phyloP scores from a whole-genome alignment of 176 grass and related monocot genomes.

The Oryza punctata region DNA sequence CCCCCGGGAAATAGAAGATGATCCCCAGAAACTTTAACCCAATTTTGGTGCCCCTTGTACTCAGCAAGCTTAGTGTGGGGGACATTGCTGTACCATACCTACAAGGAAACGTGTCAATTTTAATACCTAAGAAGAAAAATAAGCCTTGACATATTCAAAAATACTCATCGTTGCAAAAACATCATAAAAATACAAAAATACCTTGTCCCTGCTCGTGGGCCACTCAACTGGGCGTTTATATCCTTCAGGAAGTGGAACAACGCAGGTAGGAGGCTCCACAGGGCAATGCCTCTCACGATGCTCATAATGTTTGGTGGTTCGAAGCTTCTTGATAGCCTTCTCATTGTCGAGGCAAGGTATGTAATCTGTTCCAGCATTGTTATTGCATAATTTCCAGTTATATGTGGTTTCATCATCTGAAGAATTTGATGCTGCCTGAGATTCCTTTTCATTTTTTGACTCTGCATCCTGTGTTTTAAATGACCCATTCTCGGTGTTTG shows the following conservation, averaged over 20 bases:
- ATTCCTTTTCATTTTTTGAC: constrained; percentile 84
- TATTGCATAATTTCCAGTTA: constrained; percentile 91
- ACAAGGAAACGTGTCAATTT: constrained; percentile 16
- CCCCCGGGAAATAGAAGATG: constrained; percentile 91
- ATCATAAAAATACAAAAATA: constrained; percentile 45
- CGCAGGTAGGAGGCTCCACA: constrained; percentile 76
- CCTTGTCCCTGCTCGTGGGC: constrained; percentile 91
- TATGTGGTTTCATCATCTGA: constrained; percentile 44
- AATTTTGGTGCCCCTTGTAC: constrained; percentile 96
- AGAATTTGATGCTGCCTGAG: constrained; percentile 51
- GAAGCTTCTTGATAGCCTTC: constrained; percentile 89
- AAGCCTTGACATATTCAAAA: not conserved
- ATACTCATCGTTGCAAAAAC: constrained; percentile 12
- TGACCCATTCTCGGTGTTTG: constrained; percentile 66
- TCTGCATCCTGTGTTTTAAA: constrained; percentile 82
- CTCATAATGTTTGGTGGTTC: constrained; percentile 85
- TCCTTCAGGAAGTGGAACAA: constrained; percentile 83
- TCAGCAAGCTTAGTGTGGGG: constrained; percentile 88
- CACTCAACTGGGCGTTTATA: constrained; percentile 74
- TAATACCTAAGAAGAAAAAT: constrained; percentile 22
- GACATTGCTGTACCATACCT: constrained; percentile 96
- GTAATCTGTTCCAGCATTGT: constrained; percentile 62
- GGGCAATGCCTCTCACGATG: constrained; percentile 98
- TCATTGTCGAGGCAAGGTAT: constrained; percentile 98
- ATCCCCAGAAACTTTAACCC: constrained; percentile 98